Evolutionary conservation across 768 basidiomycete species (phyloP).

Genomic region (Cubamyces lactineus): DNA sequence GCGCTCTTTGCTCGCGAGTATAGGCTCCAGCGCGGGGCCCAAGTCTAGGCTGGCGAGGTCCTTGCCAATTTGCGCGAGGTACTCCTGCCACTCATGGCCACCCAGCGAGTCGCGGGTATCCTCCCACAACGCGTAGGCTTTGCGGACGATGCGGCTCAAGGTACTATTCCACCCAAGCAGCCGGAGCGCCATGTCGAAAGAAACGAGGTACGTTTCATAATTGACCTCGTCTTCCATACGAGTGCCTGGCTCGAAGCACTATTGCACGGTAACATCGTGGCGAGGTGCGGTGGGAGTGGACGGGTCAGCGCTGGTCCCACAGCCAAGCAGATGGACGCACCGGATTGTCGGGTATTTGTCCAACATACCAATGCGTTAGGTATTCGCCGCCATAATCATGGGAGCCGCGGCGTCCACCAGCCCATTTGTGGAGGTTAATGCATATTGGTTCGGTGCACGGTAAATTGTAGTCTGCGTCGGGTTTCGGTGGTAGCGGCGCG

Average conservation of each 20-base stretch:
- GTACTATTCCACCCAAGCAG: conserved; percentile 27
- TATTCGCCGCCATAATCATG: conserved; percentile 50
- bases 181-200: conserved; percentile 47
- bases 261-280: not conserved
- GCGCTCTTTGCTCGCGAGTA: not conserved
- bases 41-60: not conserved
- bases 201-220: conserved; percentile 48
- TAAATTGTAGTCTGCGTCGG: not conserved
- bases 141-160: conserved; percentile 41
- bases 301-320: not conserved
- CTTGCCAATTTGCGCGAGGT: not conserved
- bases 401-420: conserved; percentile 14
- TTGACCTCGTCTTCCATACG: conserved; percentile 60
- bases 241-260: conserved; percentile 54
- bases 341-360: conserved; percentile 53
- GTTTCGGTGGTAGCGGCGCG: conserved; percentile 41
- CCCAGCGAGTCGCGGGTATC: conserved; percentile 8
- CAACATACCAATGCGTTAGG: conserved; percentile 58
- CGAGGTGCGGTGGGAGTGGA: not conserved
- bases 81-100: not conserved
- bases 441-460: conserved; percentile 49
- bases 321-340: conserved; percentile 38
- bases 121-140: conserved; percentile 44
- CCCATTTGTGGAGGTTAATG: conserved; percentile 40
- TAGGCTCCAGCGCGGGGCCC: not conserved